Conservation (phyloP, 2,329 filamentous ascomycete genomes). For the Sclerotinia sclerotiorum region DNA sequence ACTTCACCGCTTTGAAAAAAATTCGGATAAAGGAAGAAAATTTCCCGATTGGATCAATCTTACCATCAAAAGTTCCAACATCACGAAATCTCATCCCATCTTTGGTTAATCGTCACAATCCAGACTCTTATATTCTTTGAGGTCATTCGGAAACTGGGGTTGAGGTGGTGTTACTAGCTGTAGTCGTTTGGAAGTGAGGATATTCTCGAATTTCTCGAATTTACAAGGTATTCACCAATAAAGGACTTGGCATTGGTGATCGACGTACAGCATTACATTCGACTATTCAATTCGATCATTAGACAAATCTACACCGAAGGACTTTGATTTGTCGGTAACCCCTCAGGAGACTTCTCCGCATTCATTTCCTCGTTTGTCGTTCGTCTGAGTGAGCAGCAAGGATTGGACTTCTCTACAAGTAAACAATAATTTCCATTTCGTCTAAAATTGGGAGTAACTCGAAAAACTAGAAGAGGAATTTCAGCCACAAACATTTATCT, state of each 20-base stretch:
- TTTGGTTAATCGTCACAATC: slow-evolving; percentile 4
- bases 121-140: slow-evolving; percentile 3
- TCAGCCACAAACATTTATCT: slow-evolving; percentile 6
- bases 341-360: slow-evolving; percentile 1
- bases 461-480: not conserved
- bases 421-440: slow-evolving; percentile 16
- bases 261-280: slow-evolving; percentile 16
- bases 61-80: not conserved
- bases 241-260: slow-evolving; percentile 13
- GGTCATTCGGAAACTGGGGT: slow-evolving; percentile 12
- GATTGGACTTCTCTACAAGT: slow-evolving; percentile 7
- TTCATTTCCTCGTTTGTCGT: slow-evolving; percentile 12
- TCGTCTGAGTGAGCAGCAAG: slow-evolving; percentile 3
- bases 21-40: slow-evolving; percentile 7
- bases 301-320: not conserved
- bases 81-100: slow-evolving; percentile 14
- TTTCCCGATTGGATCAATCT: slow-evolving; percentile 16
- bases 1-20: slow-evolving; percentile 12
- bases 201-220: not conserved
- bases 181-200: slow-evolving; percentile 2
- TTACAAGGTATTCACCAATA: not conserved
- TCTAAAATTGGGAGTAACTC: slow-evolving; percentile 7
- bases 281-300: slow-evolving; percentile 6
- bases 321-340: slow-evolving; percentile 7
- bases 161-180: not conserved